A percentile compares a stretch with the other conserved stretches of the same genome.
Conservation (phyloP, 2,329 filamentous ascomycete genomes). For the Juglanconis sp. region DNA sequence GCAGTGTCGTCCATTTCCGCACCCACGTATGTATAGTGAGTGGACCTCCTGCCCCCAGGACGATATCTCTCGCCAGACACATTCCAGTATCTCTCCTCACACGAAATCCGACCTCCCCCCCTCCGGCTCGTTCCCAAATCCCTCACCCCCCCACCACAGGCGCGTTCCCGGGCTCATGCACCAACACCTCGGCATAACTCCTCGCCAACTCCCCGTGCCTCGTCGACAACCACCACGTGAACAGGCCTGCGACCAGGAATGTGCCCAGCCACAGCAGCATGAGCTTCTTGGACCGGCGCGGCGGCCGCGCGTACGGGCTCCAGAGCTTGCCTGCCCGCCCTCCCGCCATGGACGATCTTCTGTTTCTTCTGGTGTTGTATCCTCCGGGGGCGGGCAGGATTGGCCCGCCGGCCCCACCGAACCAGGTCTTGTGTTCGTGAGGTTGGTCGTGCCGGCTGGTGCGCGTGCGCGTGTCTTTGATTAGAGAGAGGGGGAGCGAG, state of each 20-base stretch:
- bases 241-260: conserved; percentile 8
- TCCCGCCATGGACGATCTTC: not conserved
- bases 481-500: conserved; percentile 15
- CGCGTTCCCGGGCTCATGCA: conserved; percentile 4
- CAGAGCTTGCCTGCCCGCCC: not conserved
- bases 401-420: not conserved
- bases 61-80: not conserved
- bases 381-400: conserved; percentile 8
- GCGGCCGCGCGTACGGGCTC: conserved; percentile 16
- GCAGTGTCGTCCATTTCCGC: too few relatives aligned
- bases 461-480: conserved; percentile 17
- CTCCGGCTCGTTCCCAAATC: not conserved
- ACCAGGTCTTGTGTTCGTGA: not conserved
- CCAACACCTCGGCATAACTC: conserved; percentile 13
- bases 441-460: conserved; percentile 7
- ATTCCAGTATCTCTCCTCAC: too few relatives aligned
- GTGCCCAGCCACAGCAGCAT: conserved; percentile 13
- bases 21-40: too few relatives aligned
- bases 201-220: not conserved
- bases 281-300: conserved; percentile 16
- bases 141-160: conserved; percentile 3
- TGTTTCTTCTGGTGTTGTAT: not conserved
- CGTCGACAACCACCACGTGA: conserved; percentile 14
- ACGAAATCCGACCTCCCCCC: too few relatives aligned
- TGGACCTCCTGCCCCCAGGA: not conserved